phyloP scores from a whole-genome alignment of 176 grass and related monocot genomes.

The Cenchrus fungigraminus region DNA sequence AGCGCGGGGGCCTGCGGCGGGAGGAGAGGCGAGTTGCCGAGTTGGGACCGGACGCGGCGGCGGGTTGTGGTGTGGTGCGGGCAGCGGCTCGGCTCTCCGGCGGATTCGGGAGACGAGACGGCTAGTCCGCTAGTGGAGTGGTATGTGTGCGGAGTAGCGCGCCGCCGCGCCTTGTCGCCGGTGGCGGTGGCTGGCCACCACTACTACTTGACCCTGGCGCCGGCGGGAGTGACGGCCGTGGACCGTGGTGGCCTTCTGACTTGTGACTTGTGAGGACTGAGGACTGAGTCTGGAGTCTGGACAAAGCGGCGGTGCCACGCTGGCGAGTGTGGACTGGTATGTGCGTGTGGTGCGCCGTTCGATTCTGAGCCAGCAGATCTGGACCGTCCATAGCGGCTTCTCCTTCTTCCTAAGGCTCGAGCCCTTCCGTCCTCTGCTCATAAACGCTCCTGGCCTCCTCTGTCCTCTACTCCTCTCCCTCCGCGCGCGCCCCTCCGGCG shows the following conservation, averaged over 20 bases:
- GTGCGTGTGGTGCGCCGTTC: not conserved
- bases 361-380: not conserved
- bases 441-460: not conserved
- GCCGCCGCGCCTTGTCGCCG: not conserved
- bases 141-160: not conserved
- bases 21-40: not conserved
- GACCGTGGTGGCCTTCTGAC: not conserved
- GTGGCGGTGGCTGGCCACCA: no score
- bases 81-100: not conserved
- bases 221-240: constrained; percentile 6
- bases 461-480: not conserved
- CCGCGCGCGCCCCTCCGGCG: not conserved
- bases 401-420: not conserved
- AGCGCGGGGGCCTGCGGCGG: not conserved
- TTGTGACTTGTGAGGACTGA: no score
- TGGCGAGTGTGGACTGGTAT: not conserved
- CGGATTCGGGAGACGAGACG: not conserved
- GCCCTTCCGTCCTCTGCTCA: not conserved
- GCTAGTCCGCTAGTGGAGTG: not conserved
- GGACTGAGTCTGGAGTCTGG: not conserved
- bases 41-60: not conserved
- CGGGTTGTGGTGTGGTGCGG: not conserved
- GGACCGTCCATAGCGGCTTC: not conserved
- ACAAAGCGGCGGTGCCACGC: not conserved
- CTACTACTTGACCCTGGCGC: not conserved